Conservation (phyloP, 129 eudicot species). For the Artemisia annua region DNA sequence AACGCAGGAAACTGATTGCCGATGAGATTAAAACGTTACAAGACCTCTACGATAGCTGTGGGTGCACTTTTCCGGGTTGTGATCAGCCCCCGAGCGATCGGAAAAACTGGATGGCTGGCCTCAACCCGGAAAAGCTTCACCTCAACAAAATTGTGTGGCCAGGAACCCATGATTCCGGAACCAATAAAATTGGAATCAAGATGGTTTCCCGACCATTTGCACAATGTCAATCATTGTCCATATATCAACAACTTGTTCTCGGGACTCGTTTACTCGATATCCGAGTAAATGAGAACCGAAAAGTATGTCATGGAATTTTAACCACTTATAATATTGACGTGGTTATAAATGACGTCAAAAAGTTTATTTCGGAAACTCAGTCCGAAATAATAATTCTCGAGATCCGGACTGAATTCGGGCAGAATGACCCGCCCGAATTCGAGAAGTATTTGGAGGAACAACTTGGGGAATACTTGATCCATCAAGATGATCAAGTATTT, state of each 20-base stretch:
- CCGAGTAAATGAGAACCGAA: conserved; percentile 81
- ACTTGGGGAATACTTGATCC: conserved; percentile 78
- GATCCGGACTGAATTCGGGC: conserved; percentile 91
- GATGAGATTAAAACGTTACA: conserved; percentile 55
- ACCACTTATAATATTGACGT: conserved; percentile 63
- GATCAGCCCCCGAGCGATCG: conserved; percentile 66
- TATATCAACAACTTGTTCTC: conserved; percentile 68
- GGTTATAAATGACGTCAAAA: conserved; percentile 69
- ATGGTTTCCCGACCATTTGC: conserved; percentile 82
- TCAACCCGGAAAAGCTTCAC: conserved; percentile 57
- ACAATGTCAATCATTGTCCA: conserved; percentile 77
- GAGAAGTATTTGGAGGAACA: conserved; percentile 71
- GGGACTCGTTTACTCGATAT: conserved; percentile 80
- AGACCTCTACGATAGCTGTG: conserved; percentile 49
- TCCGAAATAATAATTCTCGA: conserved; percentile 86
- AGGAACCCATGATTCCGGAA: conserved; percentile 95
- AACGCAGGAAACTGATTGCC: conserved; percentile 54
- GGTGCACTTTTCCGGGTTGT: conserved; percentile 66
- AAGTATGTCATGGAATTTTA: conserved; percentile 82
- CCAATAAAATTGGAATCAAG: conserved; percentile 80
- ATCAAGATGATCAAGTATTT: conserved; percentile 80
- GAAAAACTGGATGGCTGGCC: conserved; percentile 82
- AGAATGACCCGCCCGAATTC: conserved; percentile 86
- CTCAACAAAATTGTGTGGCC: conserved; percentile 89
- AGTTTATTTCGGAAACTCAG: conserved; percentile 68